Evolutionary conservation across 768 basidiomycete genomes (phyloP), one percentile per base, ranked within the genome.

Genomic region (Pleurotus ostreatus): DNA sequence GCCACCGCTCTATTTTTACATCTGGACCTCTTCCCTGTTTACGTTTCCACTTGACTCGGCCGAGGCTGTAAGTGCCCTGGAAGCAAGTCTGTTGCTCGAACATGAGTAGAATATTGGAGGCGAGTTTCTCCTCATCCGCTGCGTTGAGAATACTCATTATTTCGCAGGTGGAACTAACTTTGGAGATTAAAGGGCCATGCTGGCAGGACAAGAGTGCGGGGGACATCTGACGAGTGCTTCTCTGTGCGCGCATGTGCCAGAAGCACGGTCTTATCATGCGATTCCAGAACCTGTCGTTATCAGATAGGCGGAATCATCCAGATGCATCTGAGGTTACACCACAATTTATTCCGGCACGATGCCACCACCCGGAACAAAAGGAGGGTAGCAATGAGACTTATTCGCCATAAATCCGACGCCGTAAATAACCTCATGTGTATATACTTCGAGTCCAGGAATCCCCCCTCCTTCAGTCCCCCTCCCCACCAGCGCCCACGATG

Each of bases 401-500:
- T 55, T 26, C 54, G 54, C 54, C 37, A 18, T 25, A 12, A n/a
- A 39, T 25, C n/a, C 26, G 18, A 12, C 25, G 22, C 18, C 45
- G 43, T 46, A 55, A 46, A 45, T 39, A 55, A n/a, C 43, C 18
- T 20, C 25, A 34, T 46, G 12, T 44, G n/a, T 46, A 34, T 40
- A 39, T 44, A 49, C 52, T 55, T 45, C 39, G 56, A 44, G 48
- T 38, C 58, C n/a, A 43, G 25, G 22, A 37, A 53, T 38, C 39
- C 55, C 55, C 61, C 55, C 55, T 49, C 57, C 56, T 55, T 59
- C 57, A 46, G 23, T 23, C 16, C 55, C 45, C 56, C 37, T 61
- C 59, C 46, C 46, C 57, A 43, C 39, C 39, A 40, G n/a, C 20
- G 37, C 54, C 60, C 39, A 43, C 30, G 63, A 66, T 66, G 63